A percentile compares a stretch with the other conserved stretches of the same genome.
Conservation (phyloP, 2,329 filamentous ascomycete species). For the Trichoderma sp. region DNA sequence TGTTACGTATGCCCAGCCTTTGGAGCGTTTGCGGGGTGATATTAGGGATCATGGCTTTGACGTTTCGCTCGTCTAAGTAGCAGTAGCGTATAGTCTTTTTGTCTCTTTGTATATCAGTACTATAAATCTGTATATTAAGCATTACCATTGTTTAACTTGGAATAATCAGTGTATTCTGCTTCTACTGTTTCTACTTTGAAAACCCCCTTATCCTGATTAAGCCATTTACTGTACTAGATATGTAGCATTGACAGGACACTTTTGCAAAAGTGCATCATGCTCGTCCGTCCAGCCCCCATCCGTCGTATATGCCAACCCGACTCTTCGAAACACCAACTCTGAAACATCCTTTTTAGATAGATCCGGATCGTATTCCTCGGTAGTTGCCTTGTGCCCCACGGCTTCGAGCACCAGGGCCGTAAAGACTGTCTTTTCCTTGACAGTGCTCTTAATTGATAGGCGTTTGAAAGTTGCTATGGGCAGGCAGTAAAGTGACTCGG, state of each 20-base stretch:
- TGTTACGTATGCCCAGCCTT: slow-evolving; percentile 16
- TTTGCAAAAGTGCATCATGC: background rate
- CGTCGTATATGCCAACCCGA: slow-evolving; percentile 20
- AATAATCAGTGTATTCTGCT: too few relatives aligned
- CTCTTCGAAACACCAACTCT: slow-evolving; percentile 14
- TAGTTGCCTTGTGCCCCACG: slow-evolving; percentile 17
- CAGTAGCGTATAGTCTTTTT: background rate
- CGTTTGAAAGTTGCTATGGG: slow-evolving; percentile 20
- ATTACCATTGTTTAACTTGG: too few relatives aligned
- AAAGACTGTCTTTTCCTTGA: slow-evolving; percentile 16
- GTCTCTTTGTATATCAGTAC: background rate
- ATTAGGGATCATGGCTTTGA: background rate
- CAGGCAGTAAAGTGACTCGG: background rate
- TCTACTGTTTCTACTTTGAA: background rate
- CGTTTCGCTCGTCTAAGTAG: background rate
- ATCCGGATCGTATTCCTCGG: slow-evolving; percentile 12
- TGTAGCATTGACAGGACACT: background rate
- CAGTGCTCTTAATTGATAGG: slow-evolving; percentile 3
- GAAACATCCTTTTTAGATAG: background rate
- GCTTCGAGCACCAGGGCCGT: slow-evolving; percentile 12
- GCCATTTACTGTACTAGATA: background rate
- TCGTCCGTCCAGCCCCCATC: slow-evolving; percentile 12
- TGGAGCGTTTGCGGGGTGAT: slow-evolving; percentile 3
- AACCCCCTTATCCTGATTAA: background rate
- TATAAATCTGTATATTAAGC: too few relatives aligned